Evolutionary conservation across 805 yeast species (phyloP), one percentile per base, ranked within the genome.

Genomic region (Candida germanica): DNA sequence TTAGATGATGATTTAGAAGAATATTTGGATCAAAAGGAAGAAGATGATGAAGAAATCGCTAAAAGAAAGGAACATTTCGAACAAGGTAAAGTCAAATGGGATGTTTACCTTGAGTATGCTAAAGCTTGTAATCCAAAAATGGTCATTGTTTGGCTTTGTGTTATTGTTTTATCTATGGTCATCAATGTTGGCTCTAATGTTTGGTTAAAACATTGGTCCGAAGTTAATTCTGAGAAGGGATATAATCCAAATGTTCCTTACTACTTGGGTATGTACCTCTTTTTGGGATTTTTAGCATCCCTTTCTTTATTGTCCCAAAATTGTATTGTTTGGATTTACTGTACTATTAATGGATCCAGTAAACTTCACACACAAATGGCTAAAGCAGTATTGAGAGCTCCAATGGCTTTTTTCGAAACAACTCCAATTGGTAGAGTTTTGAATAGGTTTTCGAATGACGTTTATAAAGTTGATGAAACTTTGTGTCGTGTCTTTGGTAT

Each of bases 151-250:
- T 82, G 80, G 54, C 47, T 87, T 33, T 35, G 54, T 0, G 69
- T 78, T 44, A 70, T 84, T 43, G 52, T 83, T n/a, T 31, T 73
- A 4, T 71, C 86, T 0, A 83, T 77, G 73, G 54, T 71, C 8
- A 52, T 80, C 33, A 73, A 80, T 39, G 91, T 87, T 33, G 64
- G 65, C 29, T 80, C 88, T 24, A 88, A 82, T 55, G 76, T 91
- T 36, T 93, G 99, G 99, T 75, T 93, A 51, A 93, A 93, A 59
- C 87, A 87, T 59, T 93, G 98, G 98, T 86, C 98, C 9, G 99
- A 93, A 56, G 77, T 83, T 15, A 93, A 91, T 54, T 73, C 89
- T 3, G 63, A 58, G 29, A 55, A 62, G 25, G 91, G 88, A 17
- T 63, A 62, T 38, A 91, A 91, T 56, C 95, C 95, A 2, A 57